Conservation (phyloP, 345 rosid genomes). For the Litchi chinensis region DNA sequence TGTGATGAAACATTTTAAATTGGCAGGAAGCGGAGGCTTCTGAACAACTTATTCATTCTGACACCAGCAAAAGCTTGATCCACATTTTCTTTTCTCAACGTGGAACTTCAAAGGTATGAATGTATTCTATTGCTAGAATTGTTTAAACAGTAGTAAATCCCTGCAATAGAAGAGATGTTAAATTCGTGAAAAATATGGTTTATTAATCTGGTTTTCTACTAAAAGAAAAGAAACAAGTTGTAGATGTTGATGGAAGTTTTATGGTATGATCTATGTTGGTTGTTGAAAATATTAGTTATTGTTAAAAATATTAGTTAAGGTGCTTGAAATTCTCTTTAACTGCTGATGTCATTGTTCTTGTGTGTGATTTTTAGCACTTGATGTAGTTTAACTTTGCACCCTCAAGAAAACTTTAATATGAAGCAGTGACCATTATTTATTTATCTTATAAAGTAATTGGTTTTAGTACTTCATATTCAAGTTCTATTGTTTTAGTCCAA, state of each 20-base stretch:
- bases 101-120: constrained; percentile 77
- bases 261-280: not conserved
- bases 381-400: not conserved
- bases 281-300: not conserved
- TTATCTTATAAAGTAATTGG: not conserved
- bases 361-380: not conserved
- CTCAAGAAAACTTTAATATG: not conserved
- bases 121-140: constrained; percentile 7
- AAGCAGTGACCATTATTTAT: not conserved
- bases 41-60: constrained; percentile 56
- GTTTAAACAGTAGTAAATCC: not conserved
- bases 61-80: constrained; percentile 83
- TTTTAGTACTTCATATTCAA: not conserved
- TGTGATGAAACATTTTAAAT: constrained; percentile 21
- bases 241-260: not conserved
- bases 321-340: not conserved
- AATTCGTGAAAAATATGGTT: not conserved
- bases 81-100: constrained; percentile 91
- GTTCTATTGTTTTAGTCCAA: constrained; percentile 2
- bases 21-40: constrained; percentile 76
- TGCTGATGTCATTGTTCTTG: not conserved
- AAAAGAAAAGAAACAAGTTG: not conserved
- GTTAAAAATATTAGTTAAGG: not conserved
- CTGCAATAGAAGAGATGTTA: constrained; percentile 1
- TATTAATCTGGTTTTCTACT: not conserved